Evolutionary conservation across 1,284 basidiomycete genomes (phyloP).

Genomic region (Malassezia caprae): DNA sequence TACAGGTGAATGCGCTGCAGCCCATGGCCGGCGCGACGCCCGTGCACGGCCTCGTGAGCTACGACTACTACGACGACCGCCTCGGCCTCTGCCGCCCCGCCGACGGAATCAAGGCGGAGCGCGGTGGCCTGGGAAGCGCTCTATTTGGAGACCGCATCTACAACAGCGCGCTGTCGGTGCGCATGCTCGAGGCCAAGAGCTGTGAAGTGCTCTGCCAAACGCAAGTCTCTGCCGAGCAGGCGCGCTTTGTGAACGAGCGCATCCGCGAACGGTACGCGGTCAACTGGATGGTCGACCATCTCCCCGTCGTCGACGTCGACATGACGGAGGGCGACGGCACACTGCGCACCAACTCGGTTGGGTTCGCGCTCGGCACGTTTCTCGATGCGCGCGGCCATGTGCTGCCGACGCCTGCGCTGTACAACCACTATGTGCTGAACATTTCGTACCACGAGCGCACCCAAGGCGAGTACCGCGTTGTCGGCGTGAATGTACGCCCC

Average conservation of each 20-base stretch:
- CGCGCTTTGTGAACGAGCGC: conserved; percentile 78
- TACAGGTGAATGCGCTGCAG: conserved; percentile 47
- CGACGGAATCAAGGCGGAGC: conserved; percentile 65
- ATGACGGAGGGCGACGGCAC: conserved; percentile 39
- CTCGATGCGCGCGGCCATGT: conserved; percentile 48
- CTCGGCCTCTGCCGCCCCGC: conserved; percentile 80
- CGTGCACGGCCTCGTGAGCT: conserved; percentile 36
- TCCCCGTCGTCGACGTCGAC: conserved; percentile 62
- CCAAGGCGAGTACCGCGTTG: conserved; percentile 39
- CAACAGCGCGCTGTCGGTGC: conserved; percentile 73
- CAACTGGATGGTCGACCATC: conserved; percentile 88
- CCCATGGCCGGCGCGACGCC: conserved; percentile 37
- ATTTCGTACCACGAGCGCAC: conserved; percentile 43
- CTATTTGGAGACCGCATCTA: conserved; percentile 93
- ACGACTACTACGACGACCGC: conserved; percentile 71
- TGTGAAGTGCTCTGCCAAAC: conserved; percentile 68
- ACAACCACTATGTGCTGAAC: conserved; percentile 46
- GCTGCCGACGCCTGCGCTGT: conserved; percentile 33
- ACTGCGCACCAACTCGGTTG: conserved; percentile 57
- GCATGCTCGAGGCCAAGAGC: conserved; percentile 62
- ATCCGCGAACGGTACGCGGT: conserved; percentile 86
- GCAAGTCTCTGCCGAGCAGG: conserved; percentile 61
- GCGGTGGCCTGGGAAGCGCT: conserved; percentile 82
- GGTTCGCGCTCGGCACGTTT: conserved; percentile 48
- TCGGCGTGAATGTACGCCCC: conserved; percentile 43